phyloP scores from a whole-genome alignment of 306 rosid genomes.

The Quercus rubra region DNA sequence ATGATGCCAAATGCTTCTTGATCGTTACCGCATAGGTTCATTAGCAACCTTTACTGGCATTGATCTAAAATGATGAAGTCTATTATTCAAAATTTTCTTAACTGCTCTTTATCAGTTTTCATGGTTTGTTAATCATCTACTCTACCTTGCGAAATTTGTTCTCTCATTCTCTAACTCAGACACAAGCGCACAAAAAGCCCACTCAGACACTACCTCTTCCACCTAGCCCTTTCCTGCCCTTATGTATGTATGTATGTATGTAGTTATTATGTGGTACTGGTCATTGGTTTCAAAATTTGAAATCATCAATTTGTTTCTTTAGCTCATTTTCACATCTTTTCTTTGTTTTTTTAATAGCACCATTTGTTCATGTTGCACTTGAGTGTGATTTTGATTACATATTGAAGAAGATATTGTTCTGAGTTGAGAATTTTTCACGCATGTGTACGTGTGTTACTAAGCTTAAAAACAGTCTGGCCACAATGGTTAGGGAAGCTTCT shows the following conservation, averaged over 20 bases:
- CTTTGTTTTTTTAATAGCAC: too few relatives aligned
- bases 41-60: not conserved
- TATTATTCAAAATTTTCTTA: not conserved
- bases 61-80: not conserved
- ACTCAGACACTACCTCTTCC: not conserved
- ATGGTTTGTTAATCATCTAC: not conserved
- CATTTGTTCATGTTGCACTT: too few relatives aligned
- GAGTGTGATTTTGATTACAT: not conserved
- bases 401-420: not conserved
- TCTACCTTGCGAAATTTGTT: not conserved
- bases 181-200: not conserved
- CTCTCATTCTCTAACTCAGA: not conserved
- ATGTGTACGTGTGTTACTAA: not conserved
- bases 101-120: not conserved
- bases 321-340: not conserved
- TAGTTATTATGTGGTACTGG: not conserved
- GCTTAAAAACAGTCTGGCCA: not conserved
- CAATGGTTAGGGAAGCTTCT: not conserved
- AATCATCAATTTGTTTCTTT: not conserved
- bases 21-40: not conserved
- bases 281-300: not conserved
- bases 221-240: not conserved
- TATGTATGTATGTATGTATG: not conserved
- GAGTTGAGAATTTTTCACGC: not conserved
- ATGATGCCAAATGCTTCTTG: not conserved